phyloP scores from a whole-genome alignment of 129 eudicot species.

The Arctium minus region DNA sequence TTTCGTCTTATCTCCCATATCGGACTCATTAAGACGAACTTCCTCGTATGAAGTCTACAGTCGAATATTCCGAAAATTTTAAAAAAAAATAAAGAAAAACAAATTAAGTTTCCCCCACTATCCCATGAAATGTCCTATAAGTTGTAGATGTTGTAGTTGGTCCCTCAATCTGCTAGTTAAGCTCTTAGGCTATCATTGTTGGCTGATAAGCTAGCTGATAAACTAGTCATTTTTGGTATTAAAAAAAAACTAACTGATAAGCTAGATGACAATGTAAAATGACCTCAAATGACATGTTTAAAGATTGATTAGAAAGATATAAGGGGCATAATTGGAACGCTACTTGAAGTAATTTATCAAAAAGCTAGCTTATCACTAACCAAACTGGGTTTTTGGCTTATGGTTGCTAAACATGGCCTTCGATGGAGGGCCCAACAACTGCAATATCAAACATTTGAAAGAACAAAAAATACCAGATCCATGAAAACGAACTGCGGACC shows the following conservation, averaged over 20 bases:
- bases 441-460: neutral
- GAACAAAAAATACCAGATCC: constrained; percentile 60
- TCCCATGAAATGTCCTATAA: neutral
- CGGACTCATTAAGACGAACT: constrained; percentile 71
- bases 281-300: neutral
- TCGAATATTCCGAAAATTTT: neutral
- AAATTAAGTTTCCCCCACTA: neutral
- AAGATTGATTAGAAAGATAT: neutral
- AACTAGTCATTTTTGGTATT: neutral
- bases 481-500: constrained; percentile 87
- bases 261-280: neutral
- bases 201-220: neutral
- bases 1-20: constrained; percentile 77
- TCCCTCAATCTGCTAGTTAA: no score
- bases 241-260: neutral
- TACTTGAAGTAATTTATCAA: neutral
- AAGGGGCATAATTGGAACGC: neutral
- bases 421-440: no score
- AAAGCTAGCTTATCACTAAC: neutral
- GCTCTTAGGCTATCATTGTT: no score
- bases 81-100: neutral
- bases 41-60: constrained; percentile 77
- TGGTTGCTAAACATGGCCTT: no score
- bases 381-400: neutral
- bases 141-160: no score